Evolutionary conservation across 78 protist species (phyloP).

Genomic region (Creolimax fragrantissima): DNA sequence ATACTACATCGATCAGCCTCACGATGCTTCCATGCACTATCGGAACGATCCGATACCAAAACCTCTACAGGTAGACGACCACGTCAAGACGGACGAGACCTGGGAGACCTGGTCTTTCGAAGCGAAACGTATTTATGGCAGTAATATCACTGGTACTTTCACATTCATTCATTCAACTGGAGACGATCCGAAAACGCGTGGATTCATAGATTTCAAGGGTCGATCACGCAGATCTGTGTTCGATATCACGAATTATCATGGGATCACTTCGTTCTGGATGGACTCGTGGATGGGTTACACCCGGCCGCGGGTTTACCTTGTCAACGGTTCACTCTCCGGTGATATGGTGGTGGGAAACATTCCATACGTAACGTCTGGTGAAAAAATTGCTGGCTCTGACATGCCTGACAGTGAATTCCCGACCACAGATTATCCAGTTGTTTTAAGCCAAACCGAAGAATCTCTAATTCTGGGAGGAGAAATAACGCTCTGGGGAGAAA

Average conservation of each 20-base stretch:
- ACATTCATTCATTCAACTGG: not conserved
- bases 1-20: not conserved
- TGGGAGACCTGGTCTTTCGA: not conserved
- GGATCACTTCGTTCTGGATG: not conserved
- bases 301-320: no score
- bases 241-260: not conserved
- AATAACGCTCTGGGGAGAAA: not conserved
- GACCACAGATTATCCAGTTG: not conserved
- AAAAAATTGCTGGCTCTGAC: not conserved
- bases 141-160: not conserved
- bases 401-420: not conserved
- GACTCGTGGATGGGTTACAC: no score
- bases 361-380: not conserved
- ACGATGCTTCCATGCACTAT: not conserved
- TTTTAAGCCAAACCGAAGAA: not conserved
- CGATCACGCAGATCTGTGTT: not conserved
- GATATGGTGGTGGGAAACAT: not conserved
- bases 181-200: no score
- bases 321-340: not conserved
- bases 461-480: not conserved
- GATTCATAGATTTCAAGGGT: not conserved
- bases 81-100: not conserved
- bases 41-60: not conserved
- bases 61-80: not conserved
- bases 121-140: not conserved